Conservation (phyloP, 139 green algal species). For the Dunaliella primolecta region DNA sequence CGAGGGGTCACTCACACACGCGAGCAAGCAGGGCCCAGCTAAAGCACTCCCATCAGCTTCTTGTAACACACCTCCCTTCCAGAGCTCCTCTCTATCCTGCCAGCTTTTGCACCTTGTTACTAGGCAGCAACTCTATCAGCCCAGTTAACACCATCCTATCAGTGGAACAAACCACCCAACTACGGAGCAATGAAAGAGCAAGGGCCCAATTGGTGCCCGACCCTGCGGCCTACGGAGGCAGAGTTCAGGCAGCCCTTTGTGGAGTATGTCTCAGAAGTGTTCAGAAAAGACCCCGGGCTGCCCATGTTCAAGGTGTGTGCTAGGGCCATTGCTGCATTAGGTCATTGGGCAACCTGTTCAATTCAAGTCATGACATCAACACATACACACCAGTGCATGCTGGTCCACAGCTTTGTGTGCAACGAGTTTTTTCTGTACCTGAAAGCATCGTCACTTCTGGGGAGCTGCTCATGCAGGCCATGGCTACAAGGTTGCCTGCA, state of each 20-base stretch:
- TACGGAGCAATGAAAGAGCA: background rate
- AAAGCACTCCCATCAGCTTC: no score
- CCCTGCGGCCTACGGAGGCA: constrained; percentile 44
- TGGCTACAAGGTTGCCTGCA: background rate
- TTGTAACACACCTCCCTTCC: no score
- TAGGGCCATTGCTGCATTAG: background rate
- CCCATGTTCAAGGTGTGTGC: constrained; percentile 65
- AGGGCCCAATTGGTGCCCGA: constrained; percentile 23
- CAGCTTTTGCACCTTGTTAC: no score
- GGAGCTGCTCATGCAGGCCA: background rate
- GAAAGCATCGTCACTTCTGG: background rate
- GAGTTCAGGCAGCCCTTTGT: constrained; percentile 58
- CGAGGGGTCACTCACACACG: no score
- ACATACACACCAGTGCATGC: background rate
- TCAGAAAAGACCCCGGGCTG: constrained; percentile 51
- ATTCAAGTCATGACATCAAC: background rate
- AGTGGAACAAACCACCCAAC: no score
- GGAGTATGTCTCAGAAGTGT: constrained; percentile 52
- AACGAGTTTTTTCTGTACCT: background rate
- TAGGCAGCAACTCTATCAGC: no score
- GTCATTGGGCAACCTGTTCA: background rate
- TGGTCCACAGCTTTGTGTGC: background rate
- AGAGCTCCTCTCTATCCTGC: no score
- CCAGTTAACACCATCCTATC: no score
- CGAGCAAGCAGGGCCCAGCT: no score